A percentile compares a stretch with the other conserved stretches of the same genome.
These are phyloP conservation scores for Aspergillus vadensis DNA, from an alignment of 2,329 filamentous ascomycete species.

Conservation along the genomic window DNA sequence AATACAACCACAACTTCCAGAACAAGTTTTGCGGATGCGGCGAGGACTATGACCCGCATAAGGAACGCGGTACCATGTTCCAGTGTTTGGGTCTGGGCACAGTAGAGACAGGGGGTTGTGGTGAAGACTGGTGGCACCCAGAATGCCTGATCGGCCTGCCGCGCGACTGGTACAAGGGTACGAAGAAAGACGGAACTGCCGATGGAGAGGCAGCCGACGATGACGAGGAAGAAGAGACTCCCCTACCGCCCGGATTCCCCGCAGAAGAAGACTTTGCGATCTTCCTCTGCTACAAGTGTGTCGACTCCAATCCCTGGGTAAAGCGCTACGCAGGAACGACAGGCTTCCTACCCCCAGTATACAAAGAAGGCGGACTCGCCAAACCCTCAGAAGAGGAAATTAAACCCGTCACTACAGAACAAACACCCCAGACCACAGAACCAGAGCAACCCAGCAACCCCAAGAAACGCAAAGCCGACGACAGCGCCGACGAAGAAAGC, in stretches of 20 bases:
- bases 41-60: constrained; percentile 81
- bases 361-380: constrained; percentile 41
- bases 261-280: constrained; percentile 85
- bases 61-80: constrained; percentile 97
- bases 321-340: constrained; percentile 78
- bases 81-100: constrained; percentile 87
- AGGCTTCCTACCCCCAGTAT: constrained; percentile 78
- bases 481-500: constrained; percentile 28
- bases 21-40: constrained; percentile 91
- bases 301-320: constrained; percentile 86
- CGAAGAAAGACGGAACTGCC: constrained; percentile 20
- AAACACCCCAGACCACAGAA: constrained; percentile 2
- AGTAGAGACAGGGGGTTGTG: constrained; percentile 80
- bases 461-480: constrained; percentile 68
- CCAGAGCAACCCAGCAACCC: constrained; percentile 29
- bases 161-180: constrained; percentile 60
- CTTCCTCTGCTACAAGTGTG: constrained; percentile 92
- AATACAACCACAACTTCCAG: constrained; percentile 93
- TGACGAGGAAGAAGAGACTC: constrained; percentile 58
- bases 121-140: constrained; percentile 97
- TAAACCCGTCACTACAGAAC: background rate
- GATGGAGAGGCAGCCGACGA: constrained; percentile 24
- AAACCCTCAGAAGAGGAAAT: constrained; percentile 2
- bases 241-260: constrained; percentile 83
- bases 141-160: constrained; percentile 84